Conservation (phyloP, 139 green algal species). For the Chlamydomonas eustigma region DNA sequence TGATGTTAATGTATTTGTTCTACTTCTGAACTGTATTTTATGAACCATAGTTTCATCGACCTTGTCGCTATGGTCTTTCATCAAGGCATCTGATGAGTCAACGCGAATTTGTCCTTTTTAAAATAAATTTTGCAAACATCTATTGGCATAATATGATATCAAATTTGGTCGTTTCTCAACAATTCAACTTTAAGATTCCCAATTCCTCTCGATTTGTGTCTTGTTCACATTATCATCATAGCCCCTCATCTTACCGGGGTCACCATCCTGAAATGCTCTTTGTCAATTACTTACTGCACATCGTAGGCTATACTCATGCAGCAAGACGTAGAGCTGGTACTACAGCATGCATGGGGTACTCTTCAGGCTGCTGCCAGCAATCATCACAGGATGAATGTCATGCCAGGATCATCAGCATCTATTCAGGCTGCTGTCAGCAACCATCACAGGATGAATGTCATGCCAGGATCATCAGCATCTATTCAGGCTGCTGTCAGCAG, state of each 20-base stretch:
- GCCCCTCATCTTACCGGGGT: not conserved
- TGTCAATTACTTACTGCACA: not conserved
- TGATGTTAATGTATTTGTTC: not conserved
- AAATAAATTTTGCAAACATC: not conserved
- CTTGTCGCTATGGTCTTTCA: not conserved
- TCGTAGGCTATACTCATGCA: not conserved
- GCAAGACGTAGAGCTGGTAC: conserved; percentile 4
- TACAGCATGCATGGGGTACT: not conserved
- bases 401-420: no score
- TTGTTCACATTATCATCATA: not conserved
- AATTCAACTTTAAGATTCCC: not conserved
- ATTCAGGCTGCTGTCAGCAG: no score
- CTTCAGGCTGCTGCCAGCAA: not conserved
- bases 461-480: no score
- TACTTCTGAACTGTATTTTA: not conserved
- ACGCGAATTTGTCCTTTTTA: not conserved
- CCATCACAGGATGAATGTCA: no score
- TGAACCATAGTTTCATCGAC: not conserved
- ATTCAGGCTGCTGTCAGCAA: no score
- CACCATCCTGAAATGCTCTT: not conserved
- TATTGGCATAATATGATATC: not conserved
- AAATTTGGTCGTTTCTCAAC: not conserved
- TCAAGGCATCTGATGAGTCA: no score
- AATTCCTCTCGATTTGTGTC: not conserved
- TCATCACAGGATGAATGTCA: no score